phyloP scores from a whole-genome alignment of 2,329 filamentous ascomycete species.

The Sporothrix brasiliensis region DNA sequence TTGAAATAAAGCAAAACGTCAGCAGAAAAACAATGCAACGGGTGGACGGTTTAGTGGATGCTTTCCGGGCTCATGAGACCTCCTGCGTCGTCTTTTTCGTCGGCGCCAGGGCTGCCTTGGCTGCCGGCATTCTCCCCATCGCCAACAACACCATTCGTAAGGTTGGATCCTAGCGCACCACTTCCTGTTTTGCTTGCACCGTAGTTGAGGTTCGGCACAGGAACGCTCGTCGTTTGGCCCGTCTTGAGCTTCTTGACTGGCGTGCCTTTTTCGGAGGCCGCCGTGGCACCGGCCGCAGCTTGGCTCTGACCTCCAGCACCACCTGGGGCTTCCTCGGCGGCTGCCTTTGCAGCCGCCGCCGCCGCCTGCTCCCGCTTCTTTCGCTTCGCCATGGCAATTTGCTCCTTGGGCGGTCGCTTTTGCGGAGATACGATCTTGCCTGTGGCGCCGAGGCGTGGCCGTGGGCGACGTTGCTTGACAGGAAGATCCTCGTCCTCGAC shows the following conservation, averaged over 20 bases:
- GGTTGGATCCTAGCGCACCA: slow-evolving; percentile 35
- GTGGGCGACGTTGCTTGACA: slow-evolving; percentile 79
- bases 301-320: slow-evolving; percentile 37
- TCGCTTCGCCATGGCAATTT: slow-evolving; percentile 82
- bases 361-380: slow-evolving; percentile 66
- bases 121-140: slow-evolving; percentile 45
- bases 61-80: slow-evolving; percentile 88
- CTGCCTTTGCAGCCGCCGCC: slow-evolving; percentile 44
- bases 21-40: neutral
- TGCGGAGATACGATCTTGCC: slow-evolving; percentile 86
- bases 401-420: slow-evolving; percentile 79
- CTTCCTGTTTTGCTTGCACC: slow-evolving; percentile 42
- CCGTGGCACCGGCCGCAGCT: slow-evolving; percentile 29
- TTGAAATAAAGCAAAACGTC: neutral
- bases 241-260: slow-evolving; percentile 59
- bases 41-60: slow-evolving; percentile 46
- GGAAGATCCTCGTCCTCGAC: slow-evolving; percentile 95
- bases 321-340: slow-evolving; percentile 39
- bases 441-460: slow-evolving; percentile 67
- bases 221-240: slow-evolving; percentile 35
- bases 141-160: slow-evolving; percentile 42
- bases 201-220: slow-evolving; percentile 25
- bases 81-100: slow-evolving; percentile 68
- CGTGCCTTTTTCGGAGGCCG: slow-evolving; percentile 44
- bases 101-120: slow-evolving; percentile 61